Percentiles rank a stretch among this genome's conserved stretches.
Evolutionary conservation across 176 grass and related monocot genomes (phyloP).

Genomic region (Triticum dicoccoides): DNA sequence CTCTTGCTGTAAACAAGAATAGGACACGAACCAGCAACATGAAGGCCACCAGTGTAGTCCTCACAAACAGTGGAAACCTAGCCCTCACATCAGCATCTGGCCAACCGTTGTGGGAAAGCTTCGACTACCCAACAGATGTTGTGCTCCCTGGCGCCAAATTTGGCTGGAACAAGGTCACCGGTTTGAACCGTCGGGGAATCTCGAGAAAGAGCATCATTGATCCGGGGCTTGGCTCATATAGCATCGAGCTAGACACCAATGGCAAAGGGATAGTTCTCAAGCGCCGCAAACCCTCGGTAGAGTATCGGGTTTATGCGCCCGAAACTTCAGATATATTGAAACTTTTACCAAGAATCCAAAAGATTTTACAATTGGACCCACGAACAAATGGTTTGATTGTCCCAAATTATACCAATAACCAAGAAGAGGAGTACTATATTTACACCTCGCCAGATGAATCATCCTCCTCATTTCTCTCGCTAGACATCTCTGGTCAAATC

Average conservation of each 20-base stretch:
- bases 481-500: conserved; percentile 35
- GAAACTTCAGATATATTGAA: background rate
- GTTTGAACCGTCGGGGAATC: conserved; percentile 18
- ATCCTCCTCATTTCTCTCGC: background rate
- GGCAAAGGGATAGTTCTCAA: background rate
- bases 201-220: conserved; percentile 33
- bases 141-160: conserved; percentile 34
- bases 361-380: background rate
- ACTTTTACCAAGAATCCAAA: conserved; percentile 22
- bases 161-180: conserved; percentile 38
- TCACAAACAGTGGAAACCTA: conserved; percentile 36
- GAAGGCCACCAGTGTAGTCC: background rate
- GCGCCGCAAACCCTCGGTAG: background rate
- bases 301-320: background rate
- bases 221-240: conserved; percentile 31
- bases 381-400: background rate
- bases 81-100: background rate
- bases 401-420: background rate
- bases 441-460: conserved; percentile 20
- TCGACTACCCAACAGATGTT: conserved; percentile 41
- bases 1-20: background rate
- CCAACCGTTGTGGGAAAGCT: conserved; percentile 47
- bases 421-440: conserved; percentile 22
- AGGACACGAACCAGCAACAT: background rate
- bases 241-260: conserved; percentile 15